Evolutionary conservation across 108 stramenopile species (phyloP), one percentile per base, ranked within the genome.

Genomic region (Nitzschia sp.): DNA sequence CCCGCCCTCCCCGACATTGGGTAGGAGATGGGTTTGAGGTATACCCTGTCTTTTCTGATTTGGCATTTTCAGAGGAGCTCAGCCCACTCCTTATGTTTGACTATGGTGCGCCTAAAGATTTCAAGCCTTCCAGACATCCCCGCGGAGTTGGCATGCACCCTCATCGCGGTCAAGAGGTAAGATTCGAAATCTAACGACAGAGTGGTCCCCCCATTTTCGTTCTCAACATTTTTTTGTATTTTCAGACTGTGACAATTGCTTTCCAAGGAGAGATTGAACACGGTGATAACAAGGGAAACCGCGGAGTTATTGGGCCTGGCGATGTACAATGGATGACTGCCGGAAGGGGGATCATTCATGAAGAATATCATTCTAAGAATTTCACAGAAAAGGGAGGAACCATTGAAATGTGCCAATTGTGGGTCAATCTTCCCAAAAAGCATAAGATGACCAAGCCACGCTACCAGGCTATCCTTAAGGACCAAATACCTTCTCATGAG

Each of bases 311-410:
- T 77, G 77, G 74, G 17, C 60, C 82, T 10, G 87, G 87, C 12
- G 96, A 95, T 58, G 81, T 95, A 0, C 96, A 97, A 78, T 97
- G 95, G 95, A 95, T 97, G 93, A 97, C 96, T 3, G 96, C 96
- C 0, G 96, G 91, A 15, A 67, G 85, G 9, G 96, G 96, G 0
- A 91, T 97, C n/a, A 77, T 95, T 20, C 96, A 97, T 67, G 69
- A 87, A 62, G 96, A 97, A 68, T 91, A 84, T 67, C 89, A 90
- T 41, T 80, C 85, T 39, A 61, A 79, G 6, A 70, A 85, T 39
- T 90, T 90, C 53, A 73, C 76, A 1, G 59, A 74, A 38, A 70
- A 46, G 11, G 92, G 90, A n/a, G 91, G 92, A 15, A 67, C 44
- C 0, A 78, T 90, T 52, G 93, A 91, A 70, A 88, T 94, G 85